Evolutionary conservation across 345 rosid genomes (phyloP).

Genomic region (Chamaenerion angustifolium): DNA sequence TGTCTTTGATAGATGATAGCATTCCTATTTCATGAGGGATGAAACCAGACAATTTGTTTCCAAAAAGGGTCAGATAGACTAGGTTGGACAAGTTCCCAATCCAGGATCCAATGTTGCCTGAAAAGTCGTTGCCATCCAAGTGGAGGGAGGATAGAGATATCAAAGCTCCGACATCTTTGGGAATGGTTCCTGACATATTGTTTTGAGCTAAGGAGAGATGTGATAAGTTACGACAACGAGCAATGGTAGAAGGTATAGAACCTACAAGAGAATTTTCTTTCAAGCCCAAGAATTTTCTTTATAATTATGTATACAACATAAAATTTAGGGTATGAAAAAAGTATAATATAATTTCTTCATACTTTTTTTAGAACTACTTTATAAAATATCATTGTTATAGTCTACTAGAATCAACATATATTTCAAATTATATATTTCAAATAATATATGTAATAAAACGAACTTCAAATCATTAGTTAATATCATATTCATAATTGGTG

Average conservation of each 20-base stretch:
- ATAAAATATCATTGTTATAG: too few relatives aligned
- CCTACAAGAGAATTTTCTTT: not conserved
- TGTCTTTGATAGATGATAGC: not conserved
- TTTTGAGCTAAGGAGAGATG: conserved; percentile 2
- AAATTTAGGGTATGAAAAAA: too few relatives aligned
- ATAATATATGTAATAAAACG: too few relatives aligned
- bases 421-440: too few relatives aligned
- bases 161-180: conserved; percentile 4
- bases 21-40: conserved; percentile 2
- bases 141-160: conserved; percentile 1
- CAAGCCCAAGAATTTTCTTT: conserved; percentile 14
- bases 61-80: not conserved
- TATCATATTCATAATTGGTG: too few relatives aligned
- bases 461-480: too few relatives aligned
- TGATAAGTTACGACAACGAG: conserved; percentile 3
- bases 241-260: conserved; percentile 1
- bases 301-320: too few relatives aligned
- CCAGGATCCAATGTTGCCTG: not conserved
- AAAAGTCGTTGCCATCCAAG: not conserved
- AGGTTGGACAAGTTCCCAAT: conserved; percentile 3
- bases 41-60: not conserved
- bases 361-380: too few relatives aligned
- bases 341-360: too few relatives aligned
- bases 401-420: too few relatives aligned
- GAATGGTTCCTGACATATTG: conserved; percentile 6